Conservation (phyloP, 371 early-diverging fungal species). For the Mortierella sp. region DNA sequence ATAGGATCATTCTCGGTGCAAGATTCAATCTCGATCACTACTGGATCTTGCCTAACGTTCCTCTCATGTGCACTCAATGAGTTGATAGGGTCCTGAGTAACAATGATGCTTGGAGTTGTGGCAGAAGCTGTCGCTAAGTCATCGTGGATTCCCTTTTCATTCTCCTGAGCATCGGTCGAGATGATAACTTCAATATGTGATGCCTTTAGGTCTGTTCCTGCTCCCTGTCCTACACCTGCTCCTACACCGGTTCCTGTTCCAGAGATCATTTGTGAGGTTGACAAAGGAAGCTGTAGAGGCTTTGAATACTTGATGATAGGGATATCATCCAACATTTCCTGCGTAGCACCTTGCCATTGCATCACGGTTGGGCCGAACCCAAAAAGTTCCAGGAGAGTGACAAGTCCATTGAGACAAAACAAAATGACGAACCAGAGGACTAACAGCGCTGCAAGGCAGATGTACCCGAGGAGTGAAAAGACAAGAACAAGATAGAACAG, state of each 20-base stretch:
- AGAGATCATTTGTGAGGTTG: background rate
- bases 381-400: conserved; percentile 36
- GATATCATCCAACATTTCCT: conserved; percentile 37
- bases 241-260: background rate
- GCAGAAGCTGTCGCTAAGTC: background rate
- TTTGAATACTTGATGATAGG: conserved; percentile 29
- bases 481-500: conserved; percentile 39
- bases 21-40: too few relatives aligned
- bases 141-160: too few relatives aligned
- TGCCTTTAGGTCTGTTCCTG: too few relatives aligned
- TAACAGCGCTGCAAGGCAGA: conserved; percentile 24
- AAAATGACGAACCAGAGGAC: conserved; percentile 40
- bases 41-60: too few relatives aligned
- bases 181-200: too few relatives aligned
- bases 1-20: too few relatives aligned
- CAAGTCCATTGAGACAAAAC: conserved; percentile 47
- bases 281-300: background rate
- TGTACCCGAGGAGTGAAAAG: conserved; percentile 40
- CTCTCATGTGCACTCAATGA: too few relatives aligned
- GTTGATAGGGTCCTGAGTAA: too few relatives aligned
- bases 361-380: conserved; percentile 45
- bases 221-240: too few relatives aligned
- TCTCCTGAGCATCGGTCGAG: background rate
- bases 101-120: too few relatives aligned
- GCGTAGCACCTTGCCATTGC: conserved; percentile 48